Percentiles rank a stretch among this genome's conserved stretches.
phyloP scores from a whole-genome alignment of 179 eudicot species.

The Gypsophila paniculata region DNA sequence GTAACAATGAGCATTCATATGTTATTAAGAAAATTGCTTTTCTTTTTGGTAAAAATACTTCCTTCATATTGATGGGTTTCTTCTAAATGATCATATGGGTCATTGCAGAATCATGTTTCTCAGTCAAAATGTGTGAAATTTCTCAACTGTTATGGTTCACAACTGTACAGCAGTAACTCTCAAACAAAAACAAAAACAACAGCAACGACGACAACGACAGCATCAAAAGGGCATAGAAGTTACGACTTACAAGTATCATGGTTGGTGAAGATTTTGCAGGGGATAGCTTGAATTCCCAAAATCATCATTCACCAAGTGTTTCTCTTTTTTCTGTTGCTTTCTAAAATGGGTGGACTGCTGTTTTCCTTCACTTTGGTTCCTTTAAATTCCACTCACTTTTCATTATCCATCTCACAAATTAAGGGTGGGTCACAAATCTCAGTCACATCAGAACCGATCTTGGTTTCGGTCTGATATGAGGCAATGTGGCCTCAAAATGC shows the following conservation, averaged over 20 bases:
- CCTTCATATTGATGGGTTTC: too few species aligned
- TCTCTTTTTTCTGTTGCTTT: neutral
- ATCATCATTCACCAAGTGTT: neutral
- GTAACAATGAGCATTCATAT: too few species aligned
- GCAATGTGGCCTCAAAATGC: too few species aligned
- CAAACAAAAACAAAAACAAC: neutral
- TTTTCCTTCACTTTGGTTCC: slow-evolving; percentile 25
- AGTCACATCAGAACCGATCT: too few species aligned
- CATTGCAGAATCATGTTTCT: neutral
- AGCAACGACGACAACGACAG: neutral
- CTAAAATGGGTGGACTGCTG: slow-evolving; percentile 14
- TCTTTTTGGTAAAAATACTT: too few species aligned
- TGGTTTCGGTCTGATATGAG: too few species aligned
- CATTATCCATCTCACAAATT: slow-evolving; percentile 6
- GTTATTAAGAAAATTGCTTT: too few species aligned
- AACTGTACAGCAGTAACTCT: neutral
- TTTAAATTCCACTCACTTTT: slow-evolving; percentile 8
- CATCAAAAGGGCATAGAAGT: neutral
- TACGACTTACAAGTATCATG: neutral
- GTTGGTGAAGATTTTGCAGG: slow-evolving; percentile 3
- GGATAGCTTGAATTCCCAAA: slow-evolving; percentile 6
- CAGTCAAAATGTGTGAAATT: neutral
- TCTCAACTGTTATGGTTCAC: neutral
- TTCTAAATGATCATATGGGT: too few species aligned
- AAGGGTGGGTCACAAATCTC: neutral